Conservation (phyloP, 306 rosid species). For the Prosopis cineraria region DNA sequence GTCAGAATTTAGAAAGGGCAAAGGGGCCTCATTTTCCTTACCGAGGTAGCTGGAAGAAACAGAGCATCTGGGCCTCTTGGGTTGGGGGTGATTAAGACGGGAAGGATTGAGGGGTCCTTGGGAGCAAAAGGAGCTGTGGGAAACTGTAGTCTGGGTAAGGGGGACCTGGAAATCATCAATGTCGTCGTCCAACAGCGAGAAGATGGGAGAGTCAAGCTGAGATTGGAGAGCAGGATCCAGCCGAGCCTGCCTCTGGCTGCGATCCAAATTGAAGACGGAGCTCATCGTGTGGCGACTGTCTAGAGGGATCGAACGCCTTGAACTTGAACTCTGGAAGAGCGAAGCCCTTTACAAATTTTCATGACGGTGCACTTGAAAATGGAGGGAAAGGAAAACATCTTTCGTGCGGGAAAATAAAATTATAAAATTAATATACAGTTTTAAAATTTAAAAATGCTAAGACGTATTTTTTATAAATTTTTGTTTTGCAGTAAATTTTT, state of each 20-base stretch:
- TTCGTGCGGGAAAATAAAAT: too few relatives aligned
- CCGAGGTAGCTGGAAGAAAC: slow-evolving; percentile 26
- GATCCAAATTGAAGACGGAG: not conserved
- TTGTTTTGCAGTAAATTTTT: too few relatives aligned
- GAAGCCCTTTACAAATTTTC: not conserved
- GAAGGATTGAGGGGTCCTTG: not conserved
- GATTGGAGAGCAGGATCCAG: not conserved
- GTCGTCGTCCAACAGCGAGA: slow-evolving; percentile 21
- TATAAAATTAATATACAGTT: too few relatives aligned
- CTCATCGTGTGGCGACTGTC: not conserved
- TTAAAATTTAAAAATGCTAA: too few relatives aligned
- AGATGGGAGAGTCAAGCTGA: slow-evolving; percentile 5
- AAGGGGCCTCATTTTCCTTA: slow-evolving; percentile 58
- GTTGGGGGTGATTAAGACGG: not conserved
- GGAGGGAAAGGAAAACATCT: not conserved
- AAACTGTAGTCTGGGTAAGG: slow-evolving; percentile 49
- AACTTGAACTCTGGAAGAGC: not conserved
- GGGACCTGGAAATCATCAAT: slow-evolving; percentile 61
- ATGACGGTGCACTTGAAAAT: not conserved
- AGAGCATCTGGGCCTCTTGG: slow-evolving; percentile 47
- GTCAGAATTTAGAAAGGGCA: not conserved
- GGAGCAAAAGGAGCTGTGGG: not conserved
- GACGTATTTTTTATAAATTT: too few relatives aligned
- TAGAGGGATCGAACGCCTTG: not conserved
- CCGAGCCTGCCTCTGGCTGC: not conserved